Evolutionary conservation across 2,329 filamentous ascomycete species (phyloP), one percentile per base, ranked within the genome.

Genomic region (Fusarium decemcellulare): DNA sequence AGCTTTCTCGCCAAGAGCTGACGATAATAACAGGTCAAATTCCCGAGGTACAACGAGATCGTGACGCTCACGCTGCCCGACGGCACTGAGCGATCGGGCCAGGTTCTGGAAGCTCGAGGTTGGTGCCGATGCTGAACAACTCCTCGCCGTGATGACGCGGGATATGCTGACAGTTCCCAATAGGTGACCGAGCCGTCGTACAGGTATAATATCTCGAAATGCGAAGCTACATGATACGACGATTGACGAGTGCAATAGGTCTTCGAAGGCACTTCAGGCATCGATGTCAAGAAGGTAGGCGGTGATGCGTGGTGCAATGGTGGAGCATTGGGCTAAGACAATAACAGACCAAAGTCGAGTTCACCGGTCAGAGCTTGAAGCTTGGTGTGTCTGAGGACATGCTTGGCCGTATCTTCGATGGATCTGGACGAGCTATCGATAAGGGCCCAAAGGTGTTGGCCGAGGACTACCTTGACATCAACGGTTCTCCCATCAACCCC

Each of bases 321-420:
- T 36, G 42, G 59, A 47, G 59, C 36, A 40, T 44, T 27, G 52
- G 52, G 66, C 79, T 81, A 69, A 81, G 70, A 48, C 36, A 40
- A 47, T 8, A 43, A 73, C 77, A 96, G 95, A 97, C 95, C 59
- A 97, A 92, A 88, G 95, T 99, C 81, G 93, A 99, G 81, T 98
- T 99, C 82, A 97, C 93, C 34, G 96, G 96, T 65, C 90, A 98
- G 85, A 98, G 93, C 85, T 86, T 99, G 86, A 98, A 98, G 89
- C 92, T 99, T 56, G 96, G 96, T 82, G 96, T 99, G 65, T 98
- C 96, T 55, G 97, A 99, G 85, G 96, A 99, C 86, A 99, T 99
- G 96, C 85, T 99, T 83, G 96, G 96, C 72, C 95, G 97, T 86
- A 94, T 98, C 82, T 99, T 99, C 80, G 95, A 99, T 85, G 96